Evolutionary conservation across 257 asterid genomes (phyloP).

Genomic region (Handroanthus guayacan): DNA sequence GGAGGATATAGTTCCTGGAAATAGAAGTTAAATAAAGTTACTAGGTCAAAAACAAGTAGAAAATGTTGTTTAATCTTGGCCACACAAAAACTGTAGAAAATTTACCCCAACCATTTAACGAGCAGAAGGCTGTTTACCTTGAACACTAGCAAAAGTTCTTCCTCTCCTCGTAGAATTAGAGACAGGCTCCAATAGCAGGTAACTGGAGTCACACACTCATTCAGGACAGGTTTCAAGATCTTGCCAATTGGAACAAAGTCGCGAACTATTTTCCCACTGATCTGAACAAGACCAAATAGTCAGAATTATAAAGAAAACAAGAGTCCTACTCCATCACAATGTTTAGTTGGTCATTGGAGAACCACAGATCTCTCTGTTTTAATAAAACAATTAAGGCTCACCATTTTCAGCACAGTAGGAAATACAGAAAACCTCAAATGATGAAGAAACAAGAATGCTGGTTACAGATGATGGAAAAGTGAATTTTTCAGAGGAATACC

Average conservation of each 20-base stretch:
- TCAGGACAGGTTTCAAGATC: constrained; percentile 83
- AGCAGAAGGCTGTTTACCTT: constrained; percentile 56
- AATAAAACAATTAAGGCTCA: neutral
- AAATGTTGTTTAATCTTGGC: neutral
- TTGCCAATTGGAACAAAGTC: constrained; percentile 72
- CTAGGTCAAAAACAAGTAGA: neutral
- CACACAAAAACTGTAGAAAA: constrained; percentile 1
- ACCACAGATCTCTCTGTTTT: neutral
- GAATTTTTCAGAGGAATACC: constrained; percentile 53
- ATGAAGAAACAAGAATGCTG: constrained; percentile 7
- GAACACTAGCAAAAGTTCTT: constrained; percentile 74
- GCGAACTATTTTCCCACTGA: constrained; percentile 70
- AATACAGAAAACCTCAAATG: constrained; percentile 19
- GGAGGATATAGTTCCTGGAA: constrained; percentile 76
- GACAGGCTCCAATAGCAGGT: constrained; percentile 96
- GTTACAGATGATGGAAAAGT: constrained; percentile 15
- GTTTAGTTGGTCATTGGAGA: constrained; percentile 3
- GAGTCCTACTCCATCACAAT: constrained; percentile 13
- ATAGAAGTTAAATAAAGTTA: constrained; percentile 17
- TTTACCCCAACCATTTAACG: constrained; percentile 2
- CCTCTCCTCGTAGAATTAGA: constrained; percentile 70
- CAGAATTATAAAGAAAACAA: constrained; percentile 19
- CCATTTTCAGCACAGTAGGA: neutral
- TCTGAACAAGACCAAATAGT: constrained; percentile 26
- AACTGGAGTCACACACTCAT: constrained; percentile 95